A percentile compares a stretch with the other conserved stretches of the same genome.
phyloP scores from a whole-genome alignment of 345 rosid species.

The Hibiscus tridactylites region DNA sequence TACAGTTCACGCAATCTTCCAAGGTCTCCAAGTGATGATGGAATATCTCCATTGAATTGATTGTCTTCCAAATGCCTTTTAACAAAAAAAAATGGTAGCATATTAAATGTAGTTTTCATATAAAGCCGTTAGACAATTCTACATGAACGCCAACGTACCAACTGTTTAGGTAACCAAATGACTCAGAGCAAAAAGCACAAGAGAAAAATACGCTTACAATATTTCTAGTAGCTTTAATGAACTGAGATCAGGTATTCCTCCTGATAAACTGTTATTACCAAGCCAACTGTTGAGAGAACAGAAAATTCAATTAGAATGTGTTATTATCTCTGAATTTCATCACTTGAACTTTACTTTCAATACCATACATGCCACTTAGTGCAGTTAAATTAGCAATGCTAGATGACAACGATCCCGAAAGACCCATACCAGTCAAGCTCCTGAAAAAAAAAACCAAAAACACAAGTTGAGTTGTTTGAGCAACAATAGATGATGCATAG shows the following conservation, averaged over 20 bases:
- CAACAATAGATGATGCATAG: background rate
- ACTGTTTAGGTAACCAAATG: background rate
- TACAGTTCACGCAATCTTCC: constrained; percentile 56
- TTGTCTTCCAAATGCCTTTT: constrained; percentile 81
- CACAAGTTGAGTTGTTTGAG: background rate
- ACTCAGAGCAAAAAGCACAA: background rate
- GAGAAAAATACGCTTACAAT: constrained; percentile 38
- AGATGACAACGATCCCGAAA: constrained; percentile 64
- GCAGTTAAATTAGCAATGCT: constrained; percentile 57
- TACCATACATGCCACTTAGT: constrained; percentile 62
- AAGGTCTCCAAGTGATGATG: constrained; percentile 52
- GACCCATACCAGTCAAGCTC: constrained; percentile 64
- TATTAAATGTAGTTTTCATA: constrained; percentile 4
- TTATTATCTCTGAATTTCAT: background rate
- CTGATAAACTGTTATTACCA: constrained; percentile 62
- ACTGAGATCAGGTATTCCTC: constrained; percentile 63
- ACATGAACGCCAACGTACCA: background rate
- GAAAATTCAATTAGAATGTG: constrained; percentile 13
- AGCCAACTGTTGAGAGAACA: constrained; percentile 49
- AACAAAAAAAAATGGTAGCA: constrained; percentile 10
- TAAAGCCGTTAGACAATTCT: background rate
- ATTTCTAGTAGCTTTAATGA: constrained; percentile 44
- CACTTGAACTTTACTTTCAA: constrained; percentile 5
- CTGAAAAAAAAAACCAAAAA: constrained; percentile 27
- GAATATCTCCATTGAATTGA: constrained; percentile 51